Base-by-base conservation (phyloP, 1,139 yeast species). In the Debaryomyces nepalensis region DNA sequence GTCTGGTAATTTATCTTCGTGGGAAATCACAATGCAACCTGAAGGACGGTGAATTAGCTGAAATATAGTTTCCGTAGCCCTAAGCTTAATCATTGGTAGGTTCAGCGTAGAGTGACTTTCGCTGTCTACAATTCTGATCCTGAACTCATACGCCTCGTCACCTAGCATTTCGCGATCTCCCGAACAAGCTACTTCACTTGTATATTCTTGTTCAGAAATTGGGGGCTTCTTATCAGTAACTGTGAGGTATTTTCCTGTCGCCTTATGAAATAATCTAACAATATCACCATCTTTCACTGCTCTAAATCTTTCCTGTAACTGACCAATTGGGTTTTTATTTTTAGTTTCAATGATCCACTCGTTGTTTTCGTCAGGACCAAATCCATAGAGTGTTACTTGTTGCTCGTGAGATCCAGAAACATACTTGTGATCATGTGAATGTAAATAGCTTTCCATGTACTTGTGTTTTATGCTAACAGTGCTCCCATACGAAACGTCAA, bases 161-260 rank as follows among this genome's bases (percentile, higher is more conserved):
- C 81, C 84, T 43, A 71, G 68, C 39, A 57, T 54, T 1, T 72
- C 68, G 4, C 68, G 52, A 47, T 78, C 77, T 5, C 87, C 88
- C 35, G 80, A 67, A 49, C 87, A 79, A 23, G 86, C 75, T 0
- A 87, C 91, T 60, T 87, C 93, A 48, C 70, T 76, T 51, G 88
- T 82, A 57, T 87, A 87, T 31, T 88, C 96, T 55, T 84, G 87
- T 51, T 87, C 95, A 2, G 90, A 78, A 20, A 87, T 73, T 4
- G 95, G 95, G 0, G 96, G 93, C 45, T 84, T 74, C 2, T 72
- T 65, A 32, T 80, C 77, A 45, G 69, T 77, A 4, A 84, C 83
- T 41, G 80, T 79, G 26, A 89, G 65, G 37, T 80, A 77, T 42
- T 76, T 75, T 4, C 83, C 79, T 0, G 96, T 83, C 2, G 54